These are phyloP conservation scores for Torulaspora delbrueckii DNA, from an alignment of 805 yeast genomes.

Conservation along the genomic window DNA sequence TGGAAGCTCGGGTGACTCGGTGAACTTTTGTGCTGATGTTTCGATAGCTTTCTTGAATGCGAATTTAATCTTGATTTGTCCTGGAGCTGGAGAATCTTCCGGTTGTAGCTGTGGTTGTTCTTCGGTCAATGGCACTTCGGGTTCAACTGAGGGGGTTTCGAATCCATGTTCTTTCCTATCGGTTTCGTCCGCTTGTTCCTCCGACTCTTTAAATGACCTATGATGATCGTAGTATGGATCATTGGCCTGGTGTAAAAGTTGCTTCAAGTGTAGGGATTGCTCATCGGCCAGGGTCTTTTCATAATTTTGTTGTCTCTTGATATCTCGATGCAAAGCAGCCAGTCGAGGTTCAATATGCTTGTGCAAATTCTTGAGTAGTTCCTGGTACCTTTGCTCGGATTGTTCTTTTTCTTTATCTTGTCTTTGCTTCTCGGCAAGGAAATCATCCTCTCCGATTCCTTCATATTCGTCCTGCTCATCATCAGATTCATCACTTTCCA, in stretches of 20 bases:
- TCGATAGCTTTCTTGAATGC: conserved; percentile 25
- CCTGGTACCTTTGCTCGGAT: conserved; percentile 15
- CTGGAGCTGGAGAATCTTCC: not conserved
- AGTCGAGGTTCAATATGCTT: conserved; percentile 20
- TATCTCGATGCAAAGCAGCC: conserved; percentile 11
- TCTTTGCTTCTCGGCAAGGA: conserved; percentile 15
- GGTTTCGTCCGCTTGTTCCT: conserved; percentile 16
- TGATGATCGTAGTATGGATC: conserved; percentile 30
- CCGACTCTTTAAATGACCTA: conserved; percentile 24
- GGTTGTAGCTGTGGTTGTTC: not conserved
- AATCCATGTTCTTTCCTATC: conserved; percentile 15
- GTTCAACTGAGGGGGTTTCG: not conserved
- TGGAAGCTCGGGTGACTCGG: not conserved
- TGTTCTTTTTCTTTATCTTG: conserved; percentile 14
- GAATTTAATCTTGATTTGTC: conserved; percentile 25
- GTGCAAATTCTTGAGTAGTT: conserved; percentile 15
- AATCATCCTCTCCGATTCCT: conserved; percentile 17
- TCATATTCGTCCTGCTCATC: conserved; percentile 16
- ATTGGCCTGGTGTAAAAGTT: conserved; percentile 19
- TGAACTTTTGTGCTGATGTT: conserved; percentile 10
- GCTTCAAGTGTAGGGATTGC: conserved; percentile 22
- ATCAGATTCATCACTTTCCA: conserved; percentile 11
- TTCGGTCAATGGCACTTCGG: not conserved
- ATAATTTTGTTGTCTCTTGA: conserved; percentile 17
- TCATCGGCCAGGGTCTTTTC: conserved; percentile 15